These are phyloP conservation scores for Petunia axillaris DNA, from an alignment of 257 asterid species.

Conservation along the genomic window DNA sequence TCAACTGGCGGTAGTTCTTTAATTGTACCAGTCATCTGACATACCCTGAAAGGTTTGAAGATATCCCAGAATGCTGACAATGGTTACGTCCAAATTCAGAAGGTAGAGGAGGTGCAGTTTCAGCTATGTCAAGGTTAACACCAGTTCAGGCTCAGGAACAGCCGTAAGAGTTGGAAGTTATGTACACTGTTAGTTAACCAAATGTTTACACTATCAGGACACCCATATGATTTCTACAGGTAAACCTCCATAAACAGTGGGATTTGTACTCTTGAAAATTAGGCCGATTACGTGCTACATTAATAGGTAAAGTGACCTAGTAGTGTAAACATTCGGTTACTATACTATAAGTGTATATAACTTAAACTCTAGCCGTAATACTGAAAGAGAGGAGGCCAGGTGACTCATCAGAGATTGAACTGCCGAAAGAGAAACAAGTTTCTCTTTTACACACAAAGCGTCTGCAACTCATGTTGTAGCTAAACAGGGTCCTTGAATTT, in stretches of 20 bases:
- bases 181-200: no score
- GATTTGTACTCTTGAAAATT: no score
- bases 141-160: slow-evolving; percentile 27
- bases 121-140: slow-evolving; percentile 15
- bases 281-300: no score
- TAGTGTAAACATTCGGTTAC: no score
- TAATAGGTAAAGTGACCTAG: no score
- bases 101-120: slow-evolving; percentile 21
- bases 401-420: not conserved
- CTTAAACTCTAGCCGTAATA: not conserved
- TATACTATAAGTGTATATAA: no score
- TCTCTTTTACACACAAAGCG: not conserved
- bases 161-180: not conserved
- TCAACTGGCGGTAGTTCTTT: slow-evolving; percentile 30
- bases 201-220: no score
- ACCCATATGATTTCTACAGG: no score
- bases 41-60: slow-evolving; percentile 31
- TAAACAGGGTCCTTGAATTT: slow-evolving; percentile 15
- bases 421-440: not conserved
- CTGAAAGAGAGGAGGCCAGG: slow-evolving; percentile 15
- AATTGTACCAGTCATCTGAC: slow-evolving; percentile 27
- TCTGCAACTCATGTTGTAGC: slow-evolving; percentile 19
- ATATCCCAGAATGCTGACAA: slow-evolving; percentile 28
- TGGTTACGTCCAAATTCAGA: not conserved
- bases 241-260: no score